Base-by-base conservation (phyloP, 1,284 basidiomycete species). In the Trichosporon sp. region DNA sequence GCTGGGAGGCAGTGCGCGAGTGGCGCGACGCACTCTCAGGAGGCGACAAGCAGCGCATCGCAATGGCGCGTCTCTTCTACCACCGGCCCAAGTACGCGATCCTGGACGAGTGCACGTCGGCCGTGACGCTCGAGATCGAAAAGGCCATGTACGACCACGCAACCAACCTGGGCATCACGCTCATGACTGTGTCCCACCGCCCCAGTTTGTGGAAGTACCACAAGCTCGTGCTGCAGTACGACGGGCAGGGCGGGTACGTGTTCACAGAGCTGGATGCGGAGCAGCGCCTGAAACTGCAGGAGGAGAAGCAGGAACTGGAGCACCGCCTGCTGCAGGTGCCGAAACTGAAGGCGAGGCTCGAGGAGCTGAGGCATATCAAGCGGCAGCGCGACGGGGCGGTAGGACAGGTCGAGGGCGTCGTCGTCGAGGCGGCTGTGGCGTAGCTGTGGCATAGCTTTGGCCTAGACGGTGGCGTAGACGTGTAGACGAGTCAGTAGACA, bases 1-100 rank as follows among this genome's bases (percentile, higher is more conserved):
- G 96, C 14, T 98, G 95, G 95, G 92, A 94, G 78, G 87, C 88
- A 1, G 88, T 89, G 38, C 88, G 91, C 69, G 96, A 98, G 78
- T 99, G 96, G 96, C 88, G 93, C 73, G 95, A 97, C 82, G 90
- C 93, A 0, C 85, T 99, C 40, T 94, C 92, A 76, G 96, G 82
- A 1, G 87, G 86, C 6, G 87, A 88, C 78, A 88, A 88, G 79
- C 87, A 88, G 80, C 78, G 96, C 83, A 92, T 99, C 73, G 96
- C 96, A 0, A 98, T 97, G 94, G 96, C 95, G 5, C 87, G 96
- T 73, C 83, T 99, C 75, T 99, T 98, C 84, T 99, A 98, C 84
- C 96, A 99, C 83, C 87, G 88, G 75, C 96, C 96, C 19, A 95
- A 94, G 92, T 98, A 96, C 78, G 96, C 96, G 4, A 95, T 99